Evolutionary conservation across 1,284 basidiomycete species (phyloP), one percentile per base, ranked within the genome.

Genomic region (Marasmius sp.): DNA sequence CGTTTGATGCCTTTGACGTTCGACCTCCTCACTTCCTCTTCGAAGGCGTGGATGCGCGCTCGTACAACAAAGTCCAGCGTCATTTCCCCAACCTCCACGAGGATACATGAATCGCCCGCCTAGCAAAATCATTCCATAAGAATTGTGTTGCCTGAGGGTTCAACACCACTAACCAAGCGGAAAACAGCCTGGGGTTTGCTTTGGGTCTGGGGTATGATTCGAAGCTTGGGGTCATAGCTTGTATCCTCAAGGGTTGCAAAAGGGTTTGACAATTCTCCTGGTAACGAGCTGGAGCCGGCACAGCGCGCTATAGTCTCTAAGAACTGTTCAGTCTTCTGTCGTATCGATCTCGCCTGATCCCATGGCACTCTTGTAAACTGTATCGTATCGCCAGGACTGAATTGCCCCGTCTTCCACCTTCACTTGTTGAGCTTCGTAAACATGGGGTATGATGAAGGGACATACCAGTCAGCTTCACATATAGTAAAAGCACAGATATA

Each of bases 351-450:
- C 0, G 84, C 75, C 12, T 77, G 71, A 0, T 70, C 66, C 75
- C 80, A 83, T 0, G 78, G 72, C 12, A 88, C 70, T 10, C 81
- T 75, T 58, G 73, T 72, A 68, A 89, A 88, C 41, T 74, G 74
- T 0, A 89, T 69, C 0, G 76, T 81, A 57, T 72, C 75, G 34
- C 85, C 85, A 0, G 86, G 81, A 36, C 78, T 75, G 27, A 89
- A 66, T 68, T 89, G 88, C 0, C 88, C 88, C 1, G 87, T 63
- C 65, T 88, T 88, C 85, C 86, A 89, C 70, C 84, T 85, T 27
- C 27, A 58, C 18, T 20, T 34, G 6, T 61, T 27, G 45, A 10
- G 34, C 9, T 48, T 16, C 36, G 39, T 10, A 8, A 52, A 11
- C 14, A 33, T 18, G 22, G 57, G 22, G 18, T 18, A 55, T 4